Evolutionary conservation across 148 eudicot species (phyloP), one percentile per base, ranked within the genome.

Genomic region (Spergularia bocconei): DNA sequence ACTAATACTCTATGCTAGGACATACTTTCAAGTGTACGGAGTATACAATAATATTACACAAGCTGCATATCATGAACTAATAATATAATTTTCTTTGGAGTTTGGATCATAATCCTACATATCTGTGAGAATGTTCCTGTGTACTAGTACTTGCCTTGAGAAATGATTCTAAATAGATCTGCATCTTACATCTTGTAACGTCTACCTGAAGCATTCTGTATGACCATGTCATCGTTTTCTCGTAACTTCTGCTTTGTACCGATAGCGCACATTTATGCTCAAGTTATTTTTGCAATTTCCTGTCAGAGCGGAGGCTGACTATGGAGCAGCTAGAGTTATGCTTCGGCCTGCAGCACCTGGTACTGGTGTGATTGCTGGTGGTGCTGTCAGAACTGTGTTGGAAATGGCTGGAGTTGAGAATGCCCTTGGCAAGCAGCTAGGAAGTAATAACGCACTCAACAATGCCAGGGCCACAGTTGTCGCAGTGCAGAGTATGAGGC

Each of bases 271-370:
- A 54, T 39, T 44, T 66, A 25, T 29, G 19, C 38, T 54, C 19
- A 47, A 57, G 12, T 25, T 57, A 44, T 47, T 20, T 13, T 4
- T 64, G 16, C 60, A 36, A 33, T 38, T 11, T 58, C 29, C 69
- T 64, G 79, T 64, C 89, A 94, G 98, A 73, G 75, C 85, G 58
- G 90, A 90, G 21, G 97, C 91, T 13, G 88, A 90, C 58, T 92
- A 80, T 63, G 97, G 99, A 41, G 99, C 99, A 71, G 99, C 99
- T 14, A 87, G 79, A 81, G 99, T 95, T 84, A 95, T 95, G 99
- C 92, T 95, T 19, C 86, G 99, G 54, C 99, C 99, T 1, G 97
- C 99, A 21, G 80, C 90, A 53, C 97, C 99, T 3, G 99, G 99
- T 73, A 90, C 94, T 4, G 99, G 99, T 41, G 94, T 95, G 51